Percentiles rank a stretch among this genome's conserved stretches.
Evolutionary conservation across 2,329 filamentous ascomycete genomes (phyloP).

Genomic region (Achaetomium macrosporum): DNA sequence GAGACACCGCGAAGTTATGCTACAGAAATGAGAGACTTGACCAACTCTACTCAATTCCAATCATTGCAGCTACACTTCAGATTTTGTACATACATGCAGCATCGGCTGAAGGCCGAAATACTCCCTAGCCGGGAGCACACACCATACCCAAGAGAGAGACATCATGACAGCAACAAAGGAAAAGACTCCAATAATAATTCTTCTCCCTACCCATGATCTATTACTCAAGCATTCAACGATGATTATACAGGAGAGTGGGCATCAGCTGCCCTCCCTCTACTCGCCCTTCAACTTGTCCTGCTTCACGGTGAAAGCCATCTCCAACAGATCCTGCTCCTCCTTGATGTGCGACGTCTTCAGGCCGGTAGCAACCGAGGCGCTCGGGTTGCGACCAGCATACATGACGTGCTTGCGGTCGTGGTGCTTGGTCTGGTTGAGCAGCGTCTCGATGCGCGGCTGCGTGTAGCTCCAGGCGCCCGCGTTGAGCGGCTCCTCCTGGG

Average conservation of each 20-base stretch:
- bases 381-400: constrained; percentile 92
- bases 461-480: constrained; percentile 94
- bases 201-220: constrained; percentile 8
- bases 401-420: constrained; percentile 94
- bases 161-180: constrained; percentile 3
- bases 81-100: neutral
- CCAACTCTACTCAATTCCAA: neutral
- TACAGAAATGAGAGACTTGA: too few relatives aligned
- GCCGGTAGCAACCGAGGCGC: constrained; percentile 89
- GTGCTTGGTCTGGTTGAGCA: constrained; percentile 87
- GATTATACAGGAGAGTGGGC: constrained; percentile 2
- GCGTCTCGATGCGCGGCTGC: constrained; percentile 95
- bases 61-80: neutral
- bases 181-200: neutral
- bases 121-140: neutral
- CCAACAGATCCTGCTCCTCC: constrained; percentile 82
- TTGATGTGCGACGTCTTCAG: constrained; percentile 81
- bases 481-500: constrained; percentile 95
- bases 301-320: constrained; percentile 57
- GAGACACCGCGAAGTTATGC: too few relatives aligned
- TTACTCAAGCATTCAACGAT: constrained; percentile 4
- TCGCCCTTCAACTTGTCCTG: constrained; percentile 67
- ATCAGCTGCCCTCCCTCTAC: constrained; percentile 30
- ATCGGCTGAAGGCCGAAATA: neutral
- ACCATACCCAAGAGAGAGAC: neutral